Evolutionary conservation across 2,329 filamentous ascomycete species (phyloP), one percentile per base, ranked within the genome.

Genomic region (Fusarium setosum): DNA sequence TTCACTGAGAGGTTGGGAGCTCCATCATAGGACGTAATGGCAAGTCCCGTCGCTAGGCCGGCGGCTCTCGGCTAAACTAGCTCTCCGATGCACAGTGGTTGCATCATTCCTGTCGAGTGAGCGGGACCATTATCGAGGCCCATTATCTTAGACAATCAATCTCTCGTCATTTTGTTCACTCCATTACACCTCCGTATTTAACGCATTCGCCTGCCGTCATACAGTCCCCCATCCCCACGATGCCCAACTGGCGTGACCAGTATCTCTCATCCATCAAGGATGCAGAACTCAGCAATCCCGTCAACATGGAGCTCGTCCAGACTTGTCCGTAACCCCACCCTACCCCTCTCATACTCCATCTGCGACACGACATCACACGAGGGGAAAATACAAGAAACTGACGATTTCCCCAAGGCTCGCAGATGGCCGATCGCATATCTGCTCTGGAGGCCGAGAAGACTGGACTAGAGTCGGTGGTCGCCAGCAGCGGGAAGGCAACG

Each of bases 201-300:
- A 18, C n/a, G 32, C 38, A 20, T 41, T 29, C n/a, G n/a, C n/a
- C 54, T 23, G 24, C 29, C 20, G 52, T 31, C 31, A 18, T 12
- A 18, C 35, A n/a, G 20, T 4, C 18, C 15, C 37, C 38, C 35
- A 29, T 38, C 37, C 29, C 21, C 69, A 74, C 29, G 59, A 86
- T 86, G 84, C 84, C 88, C 65, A 87, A 86, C 81, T 96, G 94
- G 92, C 87, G 90, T 73, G 89, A 92, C 68, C 92, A 96, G 73
- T 97, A 97, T 77, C 83, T 92, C 63, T 83, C 87, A 63, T 90
- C 91, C 67, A 84, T 98, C 67, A 86, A 88, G 69, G 89, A 91
- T 72, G 92, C 93, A 72, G 85, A 88, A 73, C 85, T 88, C 64
- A 91, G 93, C 59, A 84, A 81, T 67, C 83, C 84, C 6, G 81